A percentile compares a stretch with the other conserved stretches of the same genome.
Evolutionary conservation across 495 filamentous ascomycete genomes (phyloP).

Genomic region (Penicillium paradoxum): DNA sequence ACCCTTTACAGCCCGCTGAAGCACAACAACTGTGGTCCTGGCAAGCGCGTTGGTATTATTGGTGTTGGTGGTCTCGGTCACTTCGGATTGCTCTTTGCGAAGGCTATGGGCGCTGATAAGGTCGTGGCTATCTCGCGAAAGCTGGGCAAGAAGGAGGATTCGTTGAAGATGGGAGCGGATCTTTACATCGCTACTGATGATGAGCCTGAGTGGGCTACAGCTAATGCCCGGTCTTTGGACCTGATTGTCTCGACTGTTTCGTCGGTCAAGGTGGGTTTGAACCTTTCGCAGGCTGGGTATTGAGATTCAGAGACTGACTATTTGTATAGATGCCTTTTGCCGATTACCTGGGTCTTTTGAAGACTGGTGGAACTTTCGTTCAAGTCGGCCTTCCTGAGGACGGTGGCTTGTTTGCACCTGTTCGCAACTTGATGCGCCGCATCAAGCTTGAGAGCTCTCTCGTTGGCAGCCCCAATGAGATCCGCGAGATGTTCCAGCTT

Average conservation of each 20-base stretch:
- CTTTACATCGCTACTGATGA: constrained; percentile 81
- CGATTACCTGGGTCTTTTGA: constrained; percentile 63
- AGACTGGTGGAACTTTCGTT: constrained; percentile 66
- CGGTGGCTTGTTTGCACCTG: constrained; percentile 56
- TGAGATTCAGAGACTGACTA: neutral
- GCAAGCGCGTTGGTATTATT: constrained; percentile 77
- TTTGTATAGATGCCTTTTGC: constrained; percentile 60
- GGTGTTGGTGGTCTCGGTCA: constrained; percentile 81
- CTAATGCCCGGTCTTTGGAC: constrained; percentile 64
- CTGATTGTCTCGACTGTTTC: constrained; percentile 81
- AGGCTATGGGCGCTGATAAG: constrained; percentile 68
- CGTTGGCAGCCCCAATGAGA: constrained; percentile 69
- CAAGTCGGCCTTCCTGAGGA: constrained; percentile 75
- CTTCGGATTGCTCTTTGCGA: constrained; percentile 56
- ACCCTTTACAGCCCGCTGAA: constrained; percentile 74
- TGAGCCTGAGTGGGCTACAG: constrained; percentile 65
- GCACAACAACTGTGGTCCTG: constrained; percentile 69
- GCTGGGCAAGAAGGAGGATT: constrained; percentile 63
- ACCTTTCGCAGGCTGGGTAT: neutral
- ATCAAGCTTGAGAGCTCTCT: constrained; percentile 64
- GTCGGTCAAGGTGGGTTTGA: constrained; percentile 45
- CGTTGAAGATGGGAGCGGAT: constrained; percentile 55
- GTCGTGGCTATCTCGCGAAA: constrained; percentile 76
- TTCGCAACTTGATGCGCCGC: constrained; percentile 59
- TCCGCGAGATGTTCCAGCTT: constrained; percentile 76